Percentiles rank a stretch among this genome's conserved stretches.
Evolutionary conservation across 2,329 filamentous ascomycete species (phyloP).

Genomic region (Thelonectria discophora): DNA sequence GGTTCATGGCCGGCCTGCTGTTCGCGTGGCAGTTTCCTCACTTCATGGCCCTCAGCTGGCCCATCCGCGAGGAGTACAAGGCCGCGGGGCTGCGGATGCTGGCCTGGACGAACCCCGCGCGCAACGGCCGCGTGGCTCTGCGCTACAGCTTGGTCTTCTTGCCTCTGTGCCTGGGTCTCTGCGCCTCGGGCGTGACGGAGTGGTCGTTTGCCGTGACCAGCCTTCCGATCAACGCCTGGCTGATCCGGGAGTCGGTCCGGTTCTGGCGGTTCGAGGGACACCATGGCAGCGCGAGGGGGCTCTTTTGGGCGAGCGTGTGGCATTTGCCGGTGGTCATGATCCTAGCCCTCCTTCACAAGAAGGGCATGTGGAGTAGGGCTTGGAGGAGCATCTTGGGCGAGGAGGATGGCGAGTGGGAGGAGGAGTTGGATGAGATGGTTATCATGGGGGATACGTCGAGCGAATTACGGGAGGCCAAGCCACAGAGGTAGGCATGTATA

Average conservation of each 20-base stretch:
- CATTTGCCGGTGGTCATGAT: constrained; percentile 91
- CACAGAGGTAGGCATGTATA: constrained; percentile 33
- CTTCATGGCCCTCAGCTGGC: constrained; percentile 93
- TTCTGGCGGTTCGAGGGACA: constrained; percentile 85
- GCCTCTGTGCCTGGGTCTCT: constrained; percentile 84
- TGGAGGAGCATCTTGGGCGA: constrained; percentile 74
- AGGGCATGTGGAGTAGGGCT: constrained; percentile 87
- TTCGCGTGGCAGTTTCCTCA: constrained; percentile 99
- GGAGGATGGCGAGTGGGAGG: constrained; percentile 66
- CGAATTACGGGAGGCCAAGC: constrained; percentile 24
- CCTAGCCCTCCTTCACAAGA: constrained; percentile 90
- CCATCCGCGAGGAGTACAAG: constrained; percentile 89
- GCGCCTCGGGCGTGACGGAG: constrained; percentile 82
- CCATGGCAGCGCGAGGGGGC: constrained; percentile 79
- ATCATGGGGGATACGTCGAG: constrained; percentile 45
- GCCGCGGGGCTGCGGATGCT: constrained; percentile 76
- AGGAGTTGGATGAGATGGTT: constrained; percentile 57
- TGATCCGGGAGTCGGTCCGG: constrained; percentile 77
- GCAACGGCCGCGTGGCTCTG: constrained; percentile 86
- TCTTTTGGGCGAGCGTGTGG: constrained; percentile 99
- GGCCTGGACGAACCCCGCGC: constrained; percentile 84
- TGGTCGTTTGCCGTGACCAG: constrained; percentile 86
- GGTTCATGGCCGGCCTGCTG: constrained; percentile 84
- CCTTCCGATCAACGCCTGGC: constrained; percentile 84
- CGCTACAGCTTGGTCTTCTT: constrained; percentile 88